A percentile compares a stretch with the other conserved stretches of the same genome.
These are phyloP conservation scores for Dactylellina sp. DNA, from an alignment of 2,329 filamentous ascomycete genomes.

Conservation along the genomic window DNA sequence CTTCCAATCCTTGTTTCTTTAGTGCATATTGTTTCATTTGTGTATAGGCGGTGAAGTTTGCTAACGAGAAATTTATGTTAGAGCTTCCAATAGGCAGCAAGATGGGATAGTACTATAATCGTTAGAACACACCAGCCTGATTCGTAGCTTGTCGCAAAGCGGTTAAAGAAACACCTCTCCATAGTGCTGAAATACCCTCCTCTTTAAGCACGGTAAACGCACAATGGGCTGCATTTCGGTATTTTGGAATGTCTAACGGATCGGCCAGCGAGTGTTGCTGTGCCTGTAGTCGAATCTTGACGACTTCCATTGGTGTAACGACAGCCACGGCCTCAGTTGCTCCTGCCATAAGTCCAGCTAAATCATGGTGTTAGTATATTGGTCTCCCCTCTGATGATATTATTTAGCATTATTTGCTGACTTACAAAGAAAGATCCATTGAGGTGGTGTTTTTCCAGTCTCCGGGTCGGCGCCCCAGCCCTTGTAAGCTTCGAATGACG, in stretches of 20 bases:
- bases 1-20: constrained; percentile 73
- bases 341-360: constrained; percentile 88
- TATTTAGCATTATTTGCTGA: no score
- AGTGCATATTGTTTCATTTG: constrained; percentile 87
- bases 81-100: no score
- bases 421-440: constrained; percentile 77
- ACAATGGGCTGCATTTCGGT: constrained; percentile 67
- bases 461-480: constrained; percentile 76
- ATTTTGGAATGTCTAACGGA: constrained; percentile 90
- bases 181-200: constrained; percentile 87
- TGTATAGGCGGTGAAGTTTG: constrained; percentile 96
- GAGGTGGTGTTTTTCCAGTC: constrained; percentile 76
- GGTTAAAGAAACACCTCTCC: constrained; percentile 92
- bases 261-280: constrained; percentile 99
- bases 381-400: background rate
- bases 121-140: constrained; percentile 73
- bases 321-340: constrained; percentile 96
- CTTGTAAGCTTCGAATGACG: constrained; percentile 97
- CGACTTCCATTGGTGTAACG: constrained; percentile 97
- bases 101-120: background rate
- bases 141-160: constrained; percentile 95
- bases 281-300: constrained; percentile 98
- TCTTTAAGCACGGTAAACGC: constrained; percentile 90
- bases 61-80: constrained; percentile 12
- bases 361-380: background rate